Evolutionary conservation across 768 basidiomycete species (phyloP).

Genomic region (Boletus vinaceobasis): DNA sequence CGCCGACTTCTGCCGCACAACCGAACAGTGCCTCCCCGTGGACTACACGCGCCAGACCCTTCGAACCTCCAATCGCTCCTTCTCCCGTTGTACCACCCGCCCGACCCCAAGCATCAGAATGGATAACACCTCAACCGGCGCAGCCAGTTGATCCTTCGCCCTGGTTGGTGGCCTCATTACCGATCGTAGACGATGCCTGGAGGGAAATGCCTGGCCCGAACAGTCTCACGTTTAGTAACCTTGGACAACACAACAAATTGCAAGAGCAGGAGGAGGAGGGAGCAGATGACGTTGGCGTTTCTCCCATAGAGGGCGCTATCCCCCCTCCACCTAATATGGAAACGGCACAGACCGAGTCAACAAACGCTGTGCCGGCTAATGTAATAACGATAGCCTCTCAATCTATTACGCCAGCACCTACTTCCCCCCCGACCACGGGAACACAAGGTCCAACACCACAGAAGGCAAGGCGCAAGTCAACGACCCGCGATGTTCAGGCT

Average conservation of each 20-base stretch:
- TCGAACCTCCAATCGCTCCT: constrained; percentile 16
- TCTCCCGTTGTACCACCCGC: constrained; percentile 24
- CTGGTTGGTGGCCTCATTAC: constrained; percentile 52
- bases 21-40: constrained; percentile 23
- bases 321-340: constrained; percentile 15
- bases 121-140: constrained; percentile 32
- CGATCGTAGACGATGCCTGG: constrained; percentile 48
- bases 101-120: constrained; percentile 31
- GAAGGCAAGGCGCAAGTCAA: constrained; percentile 27
- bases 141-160: constrained; percentile 44
- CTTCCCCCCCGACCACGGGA: constrained; percentile 10
- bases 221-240: constrained; percentile 54
- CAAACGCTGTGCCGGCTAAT: constrained; percentile 4
- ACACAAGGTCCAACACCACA: constrained; percentile 22
- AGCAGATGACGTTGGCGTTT: constrained; percentile 15
- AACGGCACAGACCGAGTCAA: constrained; percentile 12
- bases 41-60: constrained; percentile 16
- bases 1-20: constrained; percentile 22
- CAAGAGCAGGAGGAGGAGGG: constrained; percentile 37
- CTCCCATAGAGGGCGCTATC: constrained; percentile 14
- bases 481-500: constrained; percentile 23
- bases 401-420: constrained; percentile 6
- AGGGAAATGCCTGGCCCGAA: constrained; percentile 39
- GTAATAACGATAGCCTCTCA: constrained; percentile 1
- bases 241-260: constrained; percentile 57